Evolutionary conservation across 306 rosid species (phyloP), one percentile per base, ranked within the genome.

Genomic region (Pyrus betulifolia): DNA sequence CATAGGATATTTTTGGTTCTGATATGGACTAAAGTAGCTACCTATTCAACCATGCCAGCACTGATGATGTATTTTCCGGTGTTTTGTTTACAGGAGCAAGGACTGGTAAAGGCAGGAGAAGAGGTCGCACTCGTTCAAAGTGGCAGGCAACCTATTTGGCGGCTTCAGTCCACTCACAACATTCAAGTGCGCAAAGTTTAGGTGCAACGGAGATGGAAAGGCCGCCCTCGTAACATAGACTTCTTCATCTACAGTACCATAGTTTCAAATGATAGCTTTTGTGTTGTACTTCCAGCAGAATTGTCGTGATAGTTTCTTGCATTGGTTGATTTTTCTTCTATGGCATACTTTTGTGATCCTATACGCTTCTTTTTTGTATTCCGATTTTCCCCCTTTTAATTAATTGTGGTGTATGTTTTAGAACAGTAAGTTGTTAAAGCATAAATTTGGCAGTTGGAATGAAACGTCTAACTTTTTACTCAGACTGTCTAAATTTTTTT

Each of bases 71-170:
- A 58, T 70, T 62, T 58, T 35, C 3, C 3, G 61, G 79, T 19
- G 62, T 79, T 73, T 59, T 18, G 27, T 69, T 6, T 79, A 81
- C 92, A 92, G 99, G 83, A 85, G 30, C 97, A 92, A 84, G 99
- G 99, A 74, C 86, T 95, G 97, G 93, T 95, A 75, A 95, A 87
- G 89, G 87, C 82, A 60, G 99, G 99, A 78, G 99, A 95, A 85
- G 99, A 95, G 82, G 93, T 95, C 21, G 99, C 99, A 65, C 91
- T 95, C 58, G 86, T 92, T 78, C 99, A 95, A 80, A 95, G 99
- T 82, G 99, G 99, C 23, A 88, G 96, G 72, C 97, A 95, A 86
- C 99, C 97, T 38, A 95, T 95, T 73, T 95, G 99, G 99, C 92
- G 99, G 90, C 85, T 88, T 87, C 97, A 93, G 67, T 92, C 99